phyloP scores from a whole-genome alignment of 208 protist genomes.

The Leishmania arabica region DNA sequence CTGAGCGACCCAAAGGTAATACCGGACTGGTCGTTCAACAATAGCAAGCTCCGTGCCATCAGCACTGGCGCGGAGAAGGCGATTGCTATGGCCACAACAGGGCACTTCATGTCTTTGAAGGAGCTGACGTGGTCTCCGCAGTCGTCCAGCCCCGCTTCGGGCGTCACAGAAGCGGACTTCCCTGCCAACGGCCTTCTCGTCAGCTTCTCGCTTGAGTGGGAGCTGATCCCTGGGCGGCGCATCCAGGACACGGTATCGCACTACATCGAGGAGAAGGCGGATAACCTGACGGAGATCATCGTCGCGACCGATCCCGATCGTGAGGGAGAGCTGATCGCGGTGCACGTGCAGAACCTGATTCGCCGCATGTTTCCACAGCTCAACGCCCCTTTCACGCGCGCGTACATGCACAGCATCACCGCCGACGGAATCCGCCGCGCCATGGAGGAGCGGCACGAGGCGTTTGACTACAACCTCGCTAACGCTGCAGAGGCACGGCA shows the following conservation, averaged over 20 bases:
- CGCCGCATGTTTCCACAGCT: slow-evolving; percentile 78
- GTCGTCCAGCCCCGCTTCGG: not conserved
- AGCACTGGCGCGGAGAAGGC: slow-evolving; percentile 67
- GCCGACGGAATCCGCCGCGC: slow-evolving; percentile 78
- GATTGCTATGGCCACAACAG: slow-evolving; percentile 85
- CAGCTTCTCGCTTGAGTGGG: slow-evolving; percentile 76
- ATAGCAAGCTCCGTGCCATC: slow-evolving; percentile 40
- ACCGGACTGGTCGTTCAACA: slow-evolving; percentile 82
- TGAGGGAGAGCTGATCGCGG: slow-evolving; percentile 91
- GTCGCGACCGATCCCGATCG: slow-evolving; percentile 91
- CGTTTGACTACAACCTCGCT: slow-evolving; percentile 86
- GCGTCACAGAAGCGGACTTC: slow-evolving; percentile 34
- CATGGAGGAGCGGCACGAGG: slow-evolving; percentile 64
- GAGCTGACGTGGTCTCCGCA: slow-evolving; percentile 75
- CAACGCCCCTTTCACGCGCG: slow-evolving; percentile 83
- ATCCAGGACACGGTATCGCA: slow-evolving; percentile 84
- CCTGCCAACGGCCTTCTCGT: slow-evolving; percentile 63
- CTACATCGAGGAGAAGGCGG: slow-evolving; percentile 77
- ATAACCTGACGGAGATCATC: slow-evolving; percentile 89
- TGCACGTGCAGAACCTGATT: slow-evolving; percentile 81
- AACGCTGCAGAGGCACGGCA: slow-evolving; percentile 89
- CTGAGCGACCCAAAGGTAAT: slow-evolving; percentile 82
- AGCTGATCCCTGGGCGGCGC: slow-evolving; percentile 68
- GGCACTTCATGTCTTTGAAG: slow-evolving; percentile 88
- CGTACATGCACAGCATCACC: slow-evolving; percentile 93